These are phyloP conservation scores for Mortierella sp. DNA, from an alignment of 371 early-diverging fungal species.

Conservation along the genomic window DNA sequence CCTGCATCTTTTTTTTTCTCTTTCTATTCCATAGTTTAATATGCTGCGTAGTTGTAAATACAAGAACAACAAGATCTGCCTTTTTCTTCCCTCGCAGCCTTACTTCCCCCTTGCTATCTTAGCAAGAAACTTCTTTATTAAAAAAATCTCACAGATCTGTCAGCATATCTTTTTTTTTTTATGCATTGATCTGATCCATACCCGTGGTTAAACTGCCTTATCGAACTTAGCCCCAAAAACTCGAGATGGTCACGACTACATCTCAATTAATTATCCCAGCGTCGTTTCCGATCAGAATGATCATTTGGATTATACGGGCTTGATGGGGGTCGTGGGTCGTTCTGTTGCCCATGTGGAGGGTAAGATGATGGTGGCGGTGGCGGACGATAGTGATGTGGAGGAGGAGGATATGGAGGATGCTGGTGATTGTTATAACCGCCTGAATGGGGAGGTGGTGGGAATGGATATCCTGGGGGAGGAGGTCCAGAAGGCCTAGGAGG, in stretches of 20 bases:
- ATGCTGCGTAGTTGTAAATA: not conserved
- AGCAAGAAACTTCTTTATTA: constrained; percentile 6
- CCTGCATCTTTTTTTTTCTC: constrained; percentile 10
- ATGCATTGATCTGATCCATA: not conserved
- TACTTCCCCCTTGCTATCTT: not conserved
- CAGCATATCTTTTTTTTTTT: not conserved
- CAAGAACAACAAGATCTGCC: not conserved
- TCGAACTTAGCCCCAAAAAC: not conserved
- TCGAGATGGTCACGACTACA: not conserved
- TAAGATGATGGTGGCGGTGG: constrained; percentile 11
- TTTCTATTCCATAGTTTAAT: not conserved
- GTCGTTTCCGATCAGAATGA: constrained; percentile 25
- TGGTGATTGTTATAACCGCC: constrained; percentile 8
- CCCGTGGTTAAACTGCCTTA: too few relatives aligned
- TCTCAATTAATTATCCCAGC: constrained; percentile 29
- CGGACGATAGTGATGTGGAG: constrained; percentile 23
- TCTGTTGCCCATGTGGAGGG: constrained; percentile 19
- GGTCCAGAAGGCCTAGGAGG: constrained; percentile 37
- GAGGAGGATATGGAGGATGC: constrained; percentile 23
- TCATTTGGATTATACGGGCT: not conserved
- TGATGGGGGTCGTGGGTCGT: constrained; percentile 4
- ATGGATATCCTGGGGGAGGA: constrained; percentile 29
- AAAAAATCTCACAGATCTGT: not conserved
- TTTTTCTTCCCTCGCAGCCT: not conserved
- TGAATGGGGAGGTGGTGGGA: constrained; percentile 11